Base-by-base conservation (phyloP, 352 stramenopile species). In the Hyaloperonospora brassicae region DNA sequence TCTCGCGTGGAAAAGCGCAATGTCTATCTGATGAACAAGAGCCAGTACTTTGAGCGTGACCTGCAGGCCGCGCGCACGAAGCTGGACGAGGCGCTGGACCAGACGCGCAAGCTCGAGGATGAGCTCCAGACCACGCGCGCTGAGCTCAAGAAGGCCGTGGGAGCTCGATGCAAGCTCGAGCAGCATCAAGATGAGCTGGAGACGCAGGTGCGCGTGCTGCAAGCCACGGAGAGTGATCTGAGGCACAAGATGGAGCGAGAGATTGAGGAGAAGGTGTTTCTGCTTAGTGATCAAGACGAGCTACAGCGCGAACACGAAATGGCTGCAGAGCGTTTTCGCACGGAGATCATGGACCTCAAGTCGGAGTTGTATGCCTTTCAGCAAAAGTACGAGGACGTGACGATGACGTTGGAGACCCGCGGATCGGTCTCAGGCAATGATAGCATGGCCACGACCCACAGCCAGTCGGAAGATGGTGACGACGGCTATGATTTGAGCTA, bases 261-360 rank as follows among this genome's bases (percentile, higher is more conserved):
- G 64, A 87, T 89, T 50, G 83, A 93, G 57, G 80, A 93, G 46
- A 89, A 89, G 58, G 79, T 93, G 21, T 93, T 93, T 53, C 44
- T 93, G 21, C 48, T 86, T 42, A 89, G 70, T 52, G 83, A 93
- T 52, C 79, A 91, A 40, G 83, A 89, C 45, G 83, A 93, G 66
- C 77, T 91, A 24, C 68, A 89, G 55, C 77, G 64, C 4, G 79
- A 89, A 57, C 80, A 93, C 55, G 80, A 91, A 42, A 64, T 93
- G 47, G 82, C 74, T 17, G 71, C 59, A 12, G 83, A 93, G 60
- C 78, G 83, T 14, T 83, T 91, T 55, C 80, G 83, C 2, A 87
- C 76, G 0, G 79, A 93, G 62, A 89, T 93, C 39, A 71, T 91
- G 66, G 83, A 93, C 55, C 75, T 93, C 52, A 86, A 93, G 58